Base-by-base conservation (phyloP, 192 early-diverging fungal genomes). In the Geranomyces variabilis region DNA sequence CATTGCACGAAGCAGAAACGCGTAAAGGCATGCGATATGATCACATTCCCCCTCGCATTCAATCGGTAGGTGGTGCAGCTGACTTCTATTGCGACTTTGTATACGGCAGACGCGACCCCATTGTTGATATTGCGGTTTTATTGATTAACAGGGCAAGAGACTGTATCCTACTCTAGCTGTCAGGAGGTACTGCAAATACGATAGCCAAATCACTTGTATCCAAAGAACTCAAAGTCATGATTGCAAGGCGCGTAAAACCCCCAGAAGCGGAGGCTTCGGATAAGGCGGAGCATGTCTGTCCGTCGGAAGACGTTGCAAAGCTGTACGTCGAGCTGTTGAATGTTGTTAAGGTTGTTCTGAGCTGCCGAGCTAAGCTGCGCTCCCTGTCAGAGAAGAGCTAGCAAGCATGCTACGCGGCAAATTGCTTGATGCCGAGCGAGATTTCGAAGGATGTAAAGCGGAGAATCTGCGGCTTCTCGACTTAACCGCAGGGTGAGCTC, bases 1-100 rank as follows among this genome's bases (percentile, higher is more conserved):
- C 85, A 10, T 48, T 87, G 55, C 81, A 87, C 51, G 83, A 87
- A 77, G 79, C 85, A 15, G 85, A 87, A 67, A 66, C 70, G 1
- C 67, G 79, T 24, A 81, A 83, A 44, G 57, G 77, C 34, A 74
- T 73, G 0, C 74, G 78, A 26, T 87, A 87, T 63, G 79, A 80
- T 26, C 85, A 87, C 72, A 87, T 87, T 44, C 81, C 83, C 6
- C 83, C 85, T 13, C 61, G 85, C 46, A 78, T 84, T 59, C 55
- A 81, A 28, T 71, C 74, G 41, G 81, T 80, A 66, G 7, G 58
- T 7, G 15, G 4, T 15, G n/a, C 24, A n/a, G 17, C 51, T 3
- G 3, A 41, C 36, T 41, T 41, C 5, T 10, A 41, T 10, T 10
- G 36, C 36, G 10, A 41, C 5, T 41, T 41, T 41, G 10, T 3